Evolutionary conservation across 2,329 filamentous ascomycete genomes (phyloP), one percentile per base, ranked within the genome.

Genomic region (Lizonia empirigonia): DNA sequence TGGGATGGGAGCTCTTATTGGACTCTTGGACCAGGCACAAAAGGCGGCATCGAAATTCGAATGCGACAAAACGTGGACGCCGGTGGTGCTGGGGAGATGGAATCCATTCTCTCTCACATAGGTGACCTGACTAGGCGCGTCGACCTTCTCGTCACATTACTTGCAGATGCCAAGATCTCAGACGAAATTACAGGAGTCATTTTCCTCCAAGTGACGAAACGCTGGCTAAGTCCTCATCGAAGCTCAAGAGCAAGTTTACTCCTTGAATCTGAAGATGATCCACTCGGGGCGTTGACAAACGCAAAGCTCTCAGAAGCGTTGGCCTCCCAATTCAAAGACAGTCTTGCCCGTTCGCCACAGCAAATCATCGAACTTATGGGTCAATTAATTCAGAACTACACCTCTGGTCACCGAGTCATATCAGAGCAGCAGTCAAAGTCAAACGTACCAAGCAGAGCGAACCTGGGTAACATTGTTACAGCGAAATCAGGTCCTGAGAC

Each of bases 21-120:
- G 87, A 68, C 65, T 10, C 89, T 82, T 59, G 77, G 74, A 2
- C 64, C 73, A 1, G 74, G 71, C 0, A 65, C 69, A 0, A 70
- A 80, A 22, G 79, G 79, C 4, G 76, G 76, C 0, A 75, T 90
- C 15, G 79, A 85, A 33, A 77, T 85, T 13, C 76, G 77, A 7
- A 23, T 34, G 19, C 56, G 59, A 50, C 52, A 65, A 83, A 82
- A 92, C 88, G 82, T 95, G 86, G 78, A 94, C 84, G 72, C 87
- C 87, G 73, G 90, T 87, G 27, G 27, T 7, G 20, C 35, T 20
- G 32, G 93, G 88, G 77, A 95, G 82, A 59, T 71, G 46, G 50
- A 55, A 2, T 52, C 46, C 7, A 82, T 97, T 87, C 87, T 97
- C 91, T 48, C 57, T n/a, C 63, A 59, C 3, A 68, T 74, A 19